Base-by-base conservation (phyloP, 2,329 filamentous ascomycete species). In the Cladosporium sp. region DNA sequence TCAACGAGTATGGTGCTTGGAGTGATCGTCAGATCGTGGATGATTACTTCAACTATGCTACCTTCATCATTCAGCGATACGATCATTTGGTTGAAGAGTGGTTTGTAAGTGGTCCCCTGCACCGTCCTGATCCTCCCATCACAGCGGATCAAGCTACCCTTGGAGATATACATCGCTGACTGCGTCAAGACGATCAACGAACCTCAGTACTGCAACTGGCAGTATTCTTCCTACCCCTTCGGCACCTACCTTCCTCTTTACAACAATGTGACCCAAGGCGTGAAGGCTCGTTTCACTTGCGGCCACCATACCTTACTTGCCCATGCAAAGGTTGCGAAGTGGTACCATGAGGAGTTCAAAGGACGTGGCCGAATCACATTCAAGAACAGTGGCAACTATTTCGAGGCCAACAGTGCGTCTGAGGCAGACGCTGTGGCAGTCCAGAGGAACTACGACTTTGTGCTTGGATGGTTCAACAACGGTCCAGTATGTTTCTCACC, bases 171-270 rank as follows among this genome's bases (percentile, higher is more conserved):
- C 35, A n/a, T 45, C 4, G 22, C 51, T 54, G 34, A 55, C 22
- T 12, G 8, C 19, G 3, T 3, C 4, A 17, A 55, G 52, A 57
- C 55, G 8, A 57, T 57, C 45, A 57, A 57, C 36, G 55, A 57
- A 20, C 55, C 55, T 4, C 55, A 57, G 7, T 57, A 57, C 15
- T 57, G 55, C 47, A 51, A 51, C 5, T 57, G 55, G 76, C 77
- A 79, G 63, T 79, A 77, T 62, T 66, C 70, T 1, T 65, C 68
- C 35, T 71, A 70, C 58, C 70, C 65, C 17, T 64, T 61, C n/a
- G 65, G 78, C 5, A 64, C 72, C 13, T 74, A 76, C 59, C 78
- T 78, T 37, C 77, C 77, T 15, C 74, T 75, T 1, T 79, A 78
- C 32, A 68, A 60, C 66, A 70, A 63, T 66, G 73, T 66, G 15